These are phyloP conservation scores for Colletotrichum magnum DNA, from an alignment of 2,329 filamentous ascomycete genomes.

Conservation along the genomic window DNA sequence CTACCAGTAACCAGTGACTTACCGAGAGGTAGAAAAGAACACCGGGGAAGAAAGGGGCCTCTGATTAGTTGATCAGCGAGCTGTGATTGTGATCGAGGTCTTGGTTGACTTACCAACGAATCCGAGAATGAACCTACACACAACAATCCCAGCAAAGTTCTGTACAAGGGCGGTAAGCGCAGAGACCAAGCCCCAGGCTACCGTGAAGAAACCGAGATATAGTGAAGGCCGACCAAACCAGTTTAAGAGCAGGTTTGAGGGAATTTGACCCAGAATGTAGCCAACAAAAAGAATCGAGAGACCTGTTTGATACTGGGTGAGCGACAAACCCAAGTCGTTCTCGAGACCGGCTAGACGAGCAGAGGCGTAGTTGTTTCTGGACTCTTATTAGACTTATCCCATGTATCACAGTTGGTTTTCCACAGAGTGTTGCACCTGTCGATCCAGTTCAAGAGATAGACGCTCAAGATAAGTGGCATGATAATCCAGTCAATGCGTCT, in stretches of 20 bases:
- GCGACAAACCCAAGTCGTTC: slow-evolving; percentile 48
- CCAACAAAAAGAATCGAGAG: slow-evolving; percentile 48
- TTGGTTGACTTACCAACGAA: slow-evolving; percentile 48
- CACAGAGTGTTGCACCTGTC: neutral
- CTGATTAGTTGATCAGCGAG: neutral
- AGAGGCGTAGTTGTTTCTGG: slow-evolving; percentile 25
- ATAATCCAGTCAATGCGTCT: slow-evolving; percentile 23
- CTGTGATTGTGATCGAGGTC: neutral
- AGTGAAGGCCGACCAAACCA: slow-evolving; percentile 48
- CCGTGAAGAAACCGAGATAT: slow-evolving; percentile 55
- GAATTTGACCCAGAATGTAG: slow-evolving; percentile 45
- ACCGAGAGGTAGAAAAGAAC: slow-evolving; percentile 58
- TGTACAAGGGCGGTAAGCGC: slow-evolving; percentile 49
- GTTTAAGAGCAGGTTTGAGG: slow-evolving; percentile 46
- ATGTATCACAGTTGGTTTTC: neutral
- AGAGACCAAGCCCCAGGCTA: slow-evolving; percentile 35
- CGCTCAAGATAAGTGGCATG: slow-evolving; percentile 19
- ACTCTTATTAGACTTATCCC: neutral
- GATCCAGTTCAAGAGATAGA: slow-evolving; percentile 33
- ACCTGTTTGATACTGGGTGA: slow-evolving; percentile 45
- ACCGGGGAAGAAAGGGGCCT: slow-evolving; percentile 66
- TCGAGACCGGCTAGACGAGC: slow-evolving; percentile 27
- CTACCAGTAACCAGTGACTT: neutral
- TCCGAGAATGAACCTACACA: slow-evolving; percentile 54
- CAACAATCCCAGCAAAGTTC: slow-evolving; percentile 52